A percentile compares a stretch with the other conserved stretches of the same genome.
Conservation (phyloP, 176 grass and related monocot species). For the Poa pratensis region DNA sequence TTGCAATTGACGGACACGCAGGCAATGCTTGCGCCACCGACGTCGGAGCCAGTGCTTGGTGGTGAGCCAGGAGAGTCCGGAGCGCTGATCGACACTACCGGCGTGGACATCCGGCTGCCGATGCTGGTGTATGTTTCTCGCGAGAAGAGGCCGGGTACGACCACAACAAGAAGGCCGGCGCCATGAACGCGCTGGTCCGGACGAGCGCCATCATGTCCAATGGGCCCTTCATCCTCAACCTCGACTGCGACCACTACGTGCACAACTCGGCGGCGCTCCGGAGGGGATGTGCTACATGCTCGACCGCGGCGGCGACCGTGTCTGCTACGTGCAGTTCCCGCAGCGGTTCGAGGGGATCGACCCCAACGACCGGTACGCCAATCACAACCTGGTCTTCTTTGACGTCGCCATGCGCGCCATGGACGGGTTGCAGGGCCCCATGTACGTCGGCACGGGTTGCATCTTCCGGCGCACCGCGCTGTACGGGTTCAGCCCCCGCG, state of each 20-base stretch:
- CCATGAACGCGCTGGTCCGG: slow-evolving; percentile 89
- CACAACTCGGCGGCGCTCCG: slow-evolving; percentile 79
- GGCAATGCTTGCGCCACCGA: slow-evolving; percentile 87
- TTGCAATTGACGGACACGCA: slow-evolving; percentile 16
- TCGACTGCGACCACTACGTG: slow-evolving; percentile 95
- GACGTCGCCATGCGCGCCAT: slow-evolving; percentile 95
- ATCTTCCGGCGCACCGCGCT: slow-evolving; percentile 91
- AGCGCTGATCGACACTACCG: slow-evolving; percentile 65
- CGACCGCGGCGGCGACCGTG: slow-evolving; percentile 81
- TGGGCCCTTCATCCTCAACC: slow-evolving; percentile 91
- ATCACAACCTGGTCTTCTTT: slow-evolving; percentile 97
- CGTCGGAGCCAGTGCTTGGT: slow-evolving; percentile 73
- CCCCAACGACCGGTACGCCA: slow-evolving; percentile 86
- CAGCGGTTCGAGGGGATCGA: slow-evolving; percentile 94
- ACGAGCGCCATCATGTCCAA: slow-evolving; percentile 96
- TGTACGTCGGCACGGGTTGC: slow-evolving; percentile 97
- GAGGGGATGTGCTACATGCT: slow-evolving; percentile 99
- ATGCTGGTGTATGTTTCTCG: slow-evolving; percentile 94
- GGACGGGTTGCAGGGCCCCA: slow-evolving; percentile 90
- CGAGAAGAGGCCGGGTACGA: slow-evolving; percentile 84
- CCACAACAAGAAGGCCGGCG: slow-evolving; percentile 96
- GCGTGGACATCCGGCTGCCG: slow-evolving; percentile 79
- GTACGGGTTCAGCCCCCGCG: slow-evolving; percentile 90
- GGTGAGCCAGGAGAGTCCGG: slow-evolving; percentile 43
- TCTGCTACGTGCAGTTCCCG: slow-evolving; percentile 96